Base-by-base conservation (phyloP, 192 early-diverging fungal species). In the Entomortierella beljakovae region DNA sequence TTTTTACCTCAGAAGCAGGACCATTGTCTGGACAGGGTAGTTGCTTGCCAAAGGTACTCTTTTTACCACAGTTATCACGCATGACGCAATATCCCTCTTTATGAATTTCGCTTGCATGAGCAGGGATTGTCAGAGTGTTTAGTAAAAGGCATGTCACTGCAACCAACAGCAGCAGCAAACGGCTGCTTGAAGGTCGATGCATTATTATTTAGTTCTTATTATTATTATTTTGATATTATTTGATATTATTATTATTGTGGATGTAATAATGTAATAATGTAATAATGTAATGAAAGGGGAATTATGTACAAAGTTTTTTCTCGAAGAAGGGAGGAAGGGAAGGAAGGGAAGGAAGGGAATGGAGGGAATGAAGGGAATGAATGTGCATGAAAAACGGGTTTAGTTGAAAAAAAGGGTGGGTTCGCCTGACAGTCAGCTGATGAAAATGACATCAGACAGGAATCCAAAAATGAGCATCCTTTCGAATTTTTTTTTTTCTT, bases 31-130 rank as follows among this genome's bases (percentile, higher is more conserved):
- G 87, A 52, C 90, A 91, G 33, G 83, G 84, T 20, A 91, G 71
- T 28, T 77, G 66, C 23, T 81, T 76, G 23, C 83, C 74, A 76
- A 83, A 84, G 18, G 71, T 61, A 6, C 55, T 33, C 23, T 81
- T 86, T 13, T 75, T 71, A 22, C 82, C 87, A 61, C 90, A 91
- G 28, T 89, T 82, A 18, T 86, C 87, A 6, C 80, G 77, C 90
- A 91, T 91, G 56, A 85, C 83, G 63, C 90, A 91, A 40, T 81
- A 81, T 18, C 88, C 89, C 6, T 81, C 68, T 50, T 82, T 55
- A 52, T 89, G 88, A 42, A 86, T 35, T 6, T 74, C 57, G 46
- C 60, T 64, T 23, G 81, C 75, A 5, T 52, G 48, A 49, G 58
- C 43, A 31, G 58, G 38, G 29, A 49, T 50, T 32, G 58, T 20